A percentile compares a stretch with the other conserved stretches of the same genome.
Evolutionary conservation across 768 basidiomycete species (phyloP).

Genomic region (Fistulinella prunicolor): DNA sequence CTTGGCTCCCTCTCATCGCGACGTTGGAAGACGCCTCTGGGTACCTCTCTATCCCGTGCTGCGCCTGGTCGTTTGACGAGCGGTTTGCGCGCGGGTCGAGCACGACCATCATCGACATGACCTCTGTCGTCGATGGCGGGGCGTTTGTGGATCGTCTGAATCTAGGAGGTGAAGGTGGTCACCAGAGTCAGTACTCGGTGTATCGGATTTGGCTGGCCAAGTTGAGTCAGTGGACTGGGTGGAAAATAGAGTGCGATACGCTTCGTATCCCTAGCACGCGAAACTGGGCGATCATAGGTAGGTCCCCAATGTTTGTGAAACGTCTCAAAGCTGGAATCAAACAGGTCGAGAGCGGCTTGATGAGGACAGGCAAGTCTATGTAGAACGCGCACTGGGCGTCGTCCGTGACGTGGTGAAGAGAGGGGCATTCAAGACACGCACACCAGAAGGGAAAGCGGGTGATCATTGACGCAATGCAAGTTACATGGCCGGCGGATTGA

Average conservation of each 20-base stretch:
- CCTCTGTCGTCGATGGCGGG: constrained; percentile 16
- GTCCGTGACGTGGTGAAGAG: constrained; percentile 53
- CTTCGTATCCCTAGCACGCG: constrained; percentile 91
- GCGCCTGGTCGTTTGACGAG: constrained; percentile 77
- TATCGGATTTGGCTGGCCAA: constrained; percentile 88
- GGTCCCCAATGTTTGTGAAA: constrained; percentile 21
- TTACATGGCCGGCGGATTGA: constrained; percentile 8
- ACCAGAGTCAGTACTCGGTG: constrained; percentile 67
- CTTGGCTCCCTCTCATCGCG: constrained; percentile 87
- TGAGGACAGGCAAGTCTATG: constrained; percentile 9
- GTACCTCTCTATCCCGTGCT: constrained; percentile 87
- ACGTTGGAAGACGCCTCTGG: constrained; percentile 58
- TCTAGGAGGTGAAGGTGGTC: constrained; percentile 59
- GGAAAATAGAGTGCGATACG: constrained; percentile 82
- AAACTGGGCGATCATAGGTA: constrained; percentile 90
- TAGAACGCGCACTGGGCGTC: constrained; percentile 48
- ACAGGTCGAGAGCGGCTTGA: constrained; percentile 29
- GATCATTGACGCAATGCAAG: constrained; percentile 15
- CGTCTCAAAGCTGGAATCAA: neutral
- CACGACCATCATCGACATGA: constrained; percentile 23
- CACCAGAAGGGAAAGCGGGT: constrained; percentile 63
- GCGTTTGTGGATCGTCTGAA: constrained; percentile 46
- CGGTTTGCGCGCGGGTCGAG: constrained; percentile 53
- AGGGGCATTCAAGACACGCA: constrained; percentile 70
- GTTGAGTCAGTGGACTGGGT: constrained; percentile 72